Evolutionary conservation across 176 grass and related monocot genomes (phyloP), one percentile per base, ranked within the genome.

Genomic region (Bonia amplexicaulis): DNA sequence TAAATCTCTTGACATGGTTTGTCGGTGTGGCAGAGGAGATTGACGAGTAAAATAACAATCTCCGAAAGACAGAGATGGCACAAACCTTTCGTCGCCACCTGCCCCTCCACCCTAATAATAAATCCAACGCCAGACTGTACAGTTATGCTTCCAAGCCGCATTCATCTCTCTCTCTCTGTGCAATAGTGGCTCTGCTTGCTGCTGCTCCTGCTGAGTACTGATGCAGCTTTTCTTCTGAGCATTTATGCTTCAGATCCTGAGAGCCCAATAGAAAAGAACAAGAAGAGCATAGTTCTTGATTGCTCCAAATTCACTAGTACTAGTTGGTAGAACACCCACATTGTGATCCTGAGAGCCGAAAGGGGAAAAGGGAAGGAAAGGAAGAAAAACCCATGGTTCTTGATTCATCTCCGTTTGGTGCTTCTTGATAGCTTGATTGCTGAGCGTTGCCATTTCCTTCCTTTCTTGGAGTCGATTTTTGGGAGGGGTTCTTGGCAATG

Each of bases 401-500:
- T 41, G 66, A 33, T 74, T 20, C 47, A 12, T 49, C 20, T 15
- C 19, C 46, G 15, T 16, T 73, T 74, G 16, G 26, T 78, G 49
- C 48, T 88, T 46, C 13, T 66, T 25, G 25, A 12, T 25, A 47
- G 45, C 40, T 44, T 37, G 4, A 37, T 37, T 37, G 4, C n/a
- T 19, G 35, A 80, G 59, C 69, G 65, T 51, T 71, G 23, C 39
- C 20, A 44, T 64, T 64, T 66, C 22, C 41, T 44, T 45, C 40
- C 9, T 26, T 62, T 20, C 29, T 73, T 42, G 41, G 54, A 23
- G 26, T 6, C 7, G 27, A 47, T 60, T 71, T 60, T 6, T 42
- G 9, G 27, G 9, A 54, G 23, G 27, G 22, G n/a, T 16, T 46
- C 58, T 42, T 51, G 76, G 54, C 47, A 46, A 96, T 96, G 94